phyloP scores from a whole-genome alignment of 148 eudicot genomes.

The Polygonum maritimum region DNA sequence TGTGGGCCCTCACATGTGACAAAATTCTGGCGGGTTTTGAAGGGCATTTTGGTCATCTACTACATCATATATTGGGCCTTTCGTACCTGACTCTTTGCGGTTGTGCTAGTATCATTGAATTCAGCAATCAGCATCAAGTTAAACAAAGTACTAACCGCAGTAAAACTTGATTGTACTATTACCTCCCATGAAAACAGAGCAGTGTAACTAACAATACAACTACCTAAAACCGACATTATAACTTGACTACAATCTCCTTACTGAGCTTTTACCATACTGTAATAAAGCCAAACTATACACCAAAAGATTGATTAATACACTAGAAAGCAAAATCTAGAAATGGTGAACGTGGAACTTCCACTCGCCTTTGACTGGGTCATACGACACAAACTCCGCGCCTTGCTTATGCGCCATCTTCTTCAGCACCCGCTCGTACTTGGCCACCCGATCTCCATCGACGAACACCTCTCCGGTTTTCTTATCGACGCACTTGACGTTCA shows the following conservation, averaged over 20 bases:
- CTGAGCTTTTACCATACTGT: too few species aligned
- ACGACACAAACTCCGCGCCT: slow-evolving; percentile 61
- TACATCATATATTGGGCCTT: background rate
- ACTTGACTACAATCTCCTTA: background rate
- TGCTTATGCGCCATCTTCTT: slow-evolving; percentile 19
- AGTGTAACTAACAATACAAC: too few species aligned
- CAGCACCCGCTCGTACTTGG: slow-evolving; percentile 31
- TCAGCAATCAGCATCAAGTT: too few species aligned
- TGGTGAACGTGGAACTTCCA: slow-evolving; percentile 65
- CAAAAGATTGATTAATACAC: background rate
- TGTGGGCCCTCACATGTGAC: background rate
- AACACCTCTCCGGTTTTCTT: slow-evolving; percentile 38
- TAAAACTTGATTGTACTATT: too few species aligned
- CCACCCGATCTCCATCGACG: slow-evolving; percentile 30
- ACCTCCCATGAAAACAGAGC: too few species aligned
- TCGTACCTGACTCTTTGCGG: too few species aligned
- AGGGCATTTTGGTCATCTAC: background rate
- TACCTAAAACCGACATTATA: too few species aligned
- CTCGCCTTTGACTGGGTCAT: slow-evolving; percentile 40
- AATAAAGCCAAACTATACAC: background rate
- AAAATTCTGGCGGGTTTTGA: background rate
- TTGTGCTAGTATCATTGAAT: too few species aligned
- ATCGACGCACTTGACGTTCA: slow-evolving; percentile 18
- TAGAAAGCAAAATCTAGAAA: slow-evolving; percentile 22
- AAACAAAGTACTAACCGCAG: too few species aligned